Evolutionary conservation across 2,329 filamentous ascomycete species (phyloP), one percentile per base, ranked within the genome.

Genomic region (Ceratocystis diversiconidia): DNA sequence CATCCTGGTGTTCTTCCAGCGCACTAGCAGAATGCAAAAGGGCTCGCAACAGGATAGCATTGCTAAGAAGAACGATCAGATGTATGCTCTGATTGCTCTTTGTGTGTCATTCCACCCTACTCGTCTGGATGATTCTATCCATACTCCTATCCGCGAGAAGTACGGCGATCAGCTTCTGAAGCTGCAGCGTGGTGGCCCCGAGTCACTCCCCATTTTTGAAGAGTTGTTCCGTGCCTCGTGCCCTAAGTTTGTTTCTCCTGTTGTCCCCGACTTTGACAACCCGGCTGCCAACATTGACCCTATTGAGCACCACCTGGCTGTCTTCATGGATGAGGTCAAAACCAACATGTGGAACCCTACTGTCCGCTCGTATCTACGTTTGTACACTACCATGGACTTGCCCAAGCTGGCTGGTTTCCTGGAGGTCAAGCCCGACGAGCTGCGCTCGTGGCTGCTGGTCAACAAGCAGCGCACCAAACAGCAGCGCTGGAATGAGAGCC

Each of bases 21-120:
- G 94, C 73, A 99, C 94, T 74, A 99, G 99, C 89, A 97, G 97
- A 83, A 97, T 97, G 86, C 94, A 99, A 80, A 99, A 97, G 86
- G 95, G 92, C 76, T 88, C 89, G 32, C 89, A 96, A 80, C 97
- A 96, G 80, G 94, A 99, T 77, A 95, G 90, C 69, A 96, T 97
- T 78, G 92, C 90, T 73, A 99, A 99, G 88, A 97, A 97, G 86
- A 97, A 96, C 78, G 94, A 99, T 77, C 94, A 99, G 82, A 97
- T 99, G 92, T 96, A 96, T 77, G 94, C 94, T 48, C 85, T 99
- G 71, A 95, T 99, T 72, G 92, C 94, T 77, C 97, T 99, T 79
- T 99, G 94, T 78, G 92, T 97, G 66, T 92, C 94, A 70, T 95
- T 99, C 83, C 89, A 96, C 79, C 94, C 94, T 67, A 97, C 92